Evolutionary conservation across 83 land plant genomes (phyloP), one percentile per base, ranked within the genome.

Genomic region (Diphasiastrum complanatum): DNA sequence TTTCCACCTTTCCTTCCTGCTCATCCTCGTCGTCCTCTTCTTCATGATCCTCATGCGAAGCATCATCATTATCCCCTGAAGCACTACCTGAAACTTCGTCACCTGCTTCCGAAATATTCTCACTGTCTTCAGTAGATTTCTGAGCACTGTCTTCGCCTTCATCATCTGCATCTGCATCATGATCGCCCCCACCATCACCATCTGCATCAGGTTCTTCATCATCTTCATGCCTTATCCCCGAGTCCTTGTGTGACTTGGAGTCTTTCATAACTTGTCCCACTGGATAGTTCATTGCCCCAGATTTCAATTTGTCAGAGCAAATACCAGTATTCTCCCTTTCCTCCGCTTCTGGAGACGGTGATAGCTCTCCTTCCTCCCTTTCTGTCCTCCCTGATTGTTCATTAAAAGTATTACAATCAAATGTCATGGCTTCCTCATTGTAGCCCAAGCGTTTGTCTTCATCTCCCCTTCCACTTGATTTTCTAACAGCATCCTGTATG

Each of bases 121-220:
- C 96, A 73, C 86, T 83, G 59, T 87, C 85, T 65, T 79, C 93
- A 27, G 80, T 71, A 35, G 85, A 85, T 48, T 86, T 81, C 28
- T 78, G 93, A 64, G 83, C 76, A 74, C 88, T 85, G 57, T 79
- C 97, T 45, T 84, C 95, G 28, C 89, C 86, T 65, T 89, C 92
- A 53, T 86, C 92, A 63, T 85, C 84, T 56, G 79, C 96, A 76
- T 86, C 88, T 54, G 71, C 81, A 63, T 80, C 83, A 67, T 43
- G 70, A 28, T 67, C 10, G 37, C 33, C 24, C 20, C 3, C 51
- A 40, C 54, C 49, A 24, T 47, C 2, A 73, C 56, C 66, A 24
- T 38, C 48, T 35, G 20, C 61, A 52, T 51, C 75, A 30, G 79
- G 69, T 20, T 55, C 66, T 37, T 84, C 83, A 59, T 75, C 75